Percentiles rank a stretch among this genome's conserved stretches.
phyloP scores from a whole-genome alignment of 805 yeast genomes.

The Ogataea parapolymorpha region DNA sequence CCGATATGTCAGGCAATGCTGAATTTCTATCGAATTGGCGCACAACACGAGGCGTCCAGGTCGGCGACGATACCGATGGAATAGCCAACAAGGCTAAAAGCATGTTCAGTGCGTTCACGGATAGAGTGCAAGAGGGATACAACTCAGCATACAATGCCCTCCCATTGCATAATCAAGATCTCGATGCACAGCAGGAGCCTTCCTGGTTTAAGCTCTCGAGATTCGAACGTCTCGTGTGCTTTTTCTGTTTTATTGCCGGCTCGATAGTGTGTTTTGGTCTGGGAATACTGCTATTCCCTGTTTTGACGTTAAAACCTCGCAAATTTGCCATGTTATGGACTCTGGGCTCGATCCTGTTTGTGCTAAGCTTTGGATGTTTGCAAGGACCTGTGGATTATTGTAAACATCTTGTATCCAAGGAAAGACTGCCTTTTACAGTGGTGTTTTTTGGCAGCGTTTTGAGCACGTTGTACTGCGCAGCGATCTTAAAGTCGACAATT shows the following conservation, averaged over 20 bases:
- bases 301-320: slow-evolving; percentile 81
- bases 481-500: slow-evolving; percentile 65
- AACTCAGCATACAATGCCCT: slow-evolving; percentile 61
- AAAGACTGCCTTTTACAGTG: slow-evolving; percentile 73
- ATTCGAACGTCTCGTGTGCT: slow-evolving; percentile 76
- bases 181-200: slow-evolving; percentile 55
- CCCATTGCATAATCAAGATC: slow-evolving; percentile 58
- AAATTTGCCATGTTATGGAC: slow-evolving; percentile 92
- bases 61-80: slow-evolving; percentile 12
- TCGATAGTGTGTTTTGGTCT: slow-evolving; percentile 77
- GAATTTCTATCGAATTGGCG: slow-evolving; percentile 31
- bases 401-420: slow-evolving; percentile 68
- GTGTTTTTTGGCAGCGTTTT: slow-evolving; percentile 80
- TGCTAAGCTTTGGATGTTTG: slow-evolving; percentile 81
- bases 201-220: slow-evolving; percentile 73
- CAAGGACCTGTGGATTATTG: slow-evolving; percentile 89
- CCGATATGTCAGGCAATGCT: slow-evolving; percentile 14
- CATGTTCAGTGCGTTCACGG: slow-evolving; percentile 21
- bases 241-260: slow-evolving; percentile 71
- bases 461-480: slow-evolving; percentile 74
- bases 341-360: slow-evolving; percentile 82
- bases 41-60: slow-evolving; percentile 16
- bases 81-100: slow-evolving; percentile 19
- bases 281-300: slow-evolving; percentile 84
- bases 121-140: slow-evolving; percentile 27